These are phyloP conservation scores for maize (Zea mays) DNA, from an alignment of 176 grass and related monocot genomes.

Conservation along the genomic window Zm-B73-REFERENCE-NAM-5.0 NC_050100.1:10983501-10984000, in stretches of 20 bases:
- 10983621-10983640: constrained; percentile 73
- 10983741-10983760: constrained; percentile 75
- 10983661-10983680: constrained; percentile 62
- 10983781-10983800: constrained; percentile 43
- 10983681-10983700: constrained; percentile 84
- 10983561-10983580: constrained; percentile 95
- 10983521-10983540: constrained; percentile 88
- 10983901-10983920: constrained; percentile 87
- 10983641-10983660: constrained; percentile 65
- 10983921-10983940: constrained; percentile 84
- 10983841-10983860: constrained; percentile 86
- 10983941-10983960: constrained; percentile 97
- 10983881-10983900: constrained; percentile 75
- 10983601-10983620: constrained; percentile 86
- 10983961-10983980: constrained; percentile 88
- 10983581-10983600: constrained; percentile 97
- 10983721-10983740: constrained; percentile 86
- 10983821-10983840: constrained; percentile 96
- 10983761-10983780: constrained; percentile 87
- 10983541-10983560: constrained; percentile 91
- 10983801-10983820: constrained; percentile 64
- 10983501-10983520: constrained; percentile 72
- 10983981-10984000: constrained; percentile 87
- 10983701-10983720: constrained; percentile 99
- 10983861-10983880: constrained; percentile 75